Evolutionary conservation across 106 monocot species (phyloP), one percentile per base, ranked within the genome.

Genomic region (Ottelia alismoides): DNA sequence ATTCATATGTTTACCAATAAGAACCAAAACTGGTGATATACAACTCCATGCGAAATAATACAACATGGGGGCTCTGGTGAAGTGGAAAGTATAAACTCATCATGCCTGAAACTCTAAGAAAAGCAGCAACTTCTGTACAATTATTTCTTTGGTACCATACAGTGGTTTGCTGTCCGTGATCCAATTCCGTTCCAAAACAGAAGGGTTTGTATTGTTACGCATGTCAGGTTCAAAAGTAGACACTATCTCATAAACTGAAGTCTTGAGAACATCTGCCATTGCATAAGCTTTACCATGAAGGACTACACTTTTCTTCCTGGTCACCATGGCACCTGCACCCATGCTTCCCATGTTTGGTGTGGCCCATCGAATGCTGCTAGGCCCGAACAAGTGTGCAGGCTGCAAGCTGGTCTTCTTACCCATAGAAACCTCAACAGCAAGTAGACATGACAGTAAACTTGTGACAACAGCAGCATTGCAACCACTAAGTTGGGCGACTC

Each of bases 401-500:
- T 78, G 76, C 53, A 65, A 64, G 58, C 40, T 85, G 1, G 85
- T 89, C 65, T 85, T 96, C 78, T 89, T 96, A 18, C 96, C 96
- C 58, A 96, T 16, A 51, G 74, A 88, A 66, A 77, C 78, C 65
- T 96, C 96, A 16, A 89, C 81, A 12, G 85, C 84, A 30, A 96
- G 60, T 30, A 96, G 57, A 55, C 78, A 64, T 26, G 85, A 81
- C 7, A 96, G 55, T 46, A 96, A 65, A 1, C 74, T 82, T 20
- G 88, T 79, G 27, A 96, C 29, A 25, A 71, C 84, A 22, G 76
- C 60, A 22, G 46, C 51, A 64, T 96, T 96, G 71, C 62, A 85
- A 45, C 85, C 65, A 40, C 76, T 85, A 28, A 89, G 75, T 61
- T 96, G 96, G 69, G 96, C 88, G 51, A 96, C 81, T 51, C 96